Evolutionary conservation across 352 stramenopile genomes (phyloP), one percentile per base, ranked within the genome.

Genomic region (Phytophthora brassicae): DNA sequence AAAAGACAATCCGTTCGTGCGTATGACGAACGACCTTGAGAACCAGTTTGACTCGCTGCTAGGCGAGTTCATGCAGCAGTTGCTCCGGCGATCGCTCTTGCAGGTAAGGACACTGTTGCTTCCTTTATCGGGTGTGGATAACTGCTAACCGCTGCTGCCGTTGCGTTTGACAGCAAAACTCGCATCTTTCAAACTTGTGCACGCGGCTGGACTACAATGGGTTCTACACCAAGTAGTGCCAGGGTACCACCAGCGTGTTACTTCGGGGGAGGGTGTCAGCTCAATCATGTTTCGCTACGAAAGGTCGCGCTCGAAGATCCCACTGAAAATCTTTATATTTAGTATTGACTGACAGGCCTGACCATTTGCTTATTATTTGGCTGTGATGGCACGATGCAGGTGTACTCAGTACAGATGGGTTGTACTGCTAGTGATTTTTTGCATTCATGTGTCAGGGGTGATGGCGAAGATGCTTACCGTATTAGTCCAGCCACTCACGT

Each of bases 41-140:
- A 88, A 86, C 39, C 84, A 94, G 19, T 97, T 97, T 45, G 84
- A 97, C 56, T 88, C 86, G 23, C 70, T 96, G 17, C 73, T 97
- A 17, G 70, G 68, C 7, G 81, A 96, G 36, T 97, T 97, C 41
- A 95, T 98, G 87, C 80, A 90, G 56, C 79, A 96, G 71, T 62
- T 97, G 43, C 60, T 94, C 28, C 79, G 76, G n/a, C 78, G 86
- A 9, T 96, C 87, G 13, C 72, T 87, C 17, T 55, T 94, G 13
- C 84, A 96, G 84, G 87, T 96, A 66, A 19, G 52, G n/a, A 47
- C 35, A 2, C 8, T 19, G 17, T 42, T 22, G 16, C 16, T 42
- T 42, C 4, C 8, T 42, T 20, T 42, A n/a, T 17, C 35, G 35
- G n/a, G n/a, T n/a, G 14, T 42, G 17, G 35, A 45, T 45, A 19